Base-by-base conservation (phyloP, 371 early-diverging fungal genomes). In the Coemansia sp. region DNA sequence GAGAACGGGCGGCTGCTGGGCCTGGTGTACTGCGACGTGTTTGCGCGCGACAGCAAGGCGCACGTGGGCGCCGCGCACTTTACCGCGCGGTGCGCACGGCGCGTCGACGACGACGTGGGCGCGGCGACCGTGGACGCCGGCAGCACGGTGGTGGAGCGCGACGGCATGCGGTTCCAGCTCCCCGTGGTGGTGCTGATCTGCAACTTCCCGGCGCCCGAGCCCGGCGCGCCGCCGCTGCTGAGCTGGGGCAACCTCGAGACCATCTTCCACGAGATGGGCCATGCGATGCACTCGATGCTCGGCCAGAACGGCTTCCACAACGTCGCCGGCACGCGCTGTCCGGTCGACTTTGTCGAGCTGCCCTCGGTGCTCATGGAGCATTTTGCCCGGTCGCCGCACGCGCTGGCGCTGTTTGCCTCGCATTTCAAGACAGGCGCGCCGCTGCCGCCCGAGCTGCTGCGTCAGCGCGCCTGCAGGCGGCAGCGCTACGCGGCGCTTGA, bases 231-330 rank as follows among this genome's bases (percentile, higher is more conserved):
- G 9, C 72, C 86, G 5, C 60, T 86, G 52, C 72, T 91, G 36
- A 84, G 81, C 40, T 71, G 84, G 63, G 77, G 77, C 57, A 95
- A 97, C 59, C 88, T 96, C 33, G 95, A 95, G 67, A 97, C 97
- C 0, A 71, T 98, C n/a, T 96, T 95, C 79, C 99, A 98, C 79
- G 99, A 98, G 68, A 93, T 97, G 93, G 99, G 99, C 2, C 99
- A 98, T 66, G 99, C 97, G 2, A 91, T 97, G 89, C 98, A 98
- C 76, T 94, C 95, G 10, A 94, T 96, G 92, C 82, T 97, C 2
- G 95, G 94, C 12, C 86, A 89, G 30, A 95, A 96, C 10, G 91
- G 91, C 52, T 97, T 88, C 70, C 99, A 98, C 71, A 95, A 96
- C 69, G 92, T 97, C 3, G 85, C 94, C 2, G 95, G 91, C 40